A percentile compares a stretch with the other conserved stretches of the same genome.
Conservation (phyloP, 768 basidiomycete genomes). For the Lanmaoa rubissima region DNA sequence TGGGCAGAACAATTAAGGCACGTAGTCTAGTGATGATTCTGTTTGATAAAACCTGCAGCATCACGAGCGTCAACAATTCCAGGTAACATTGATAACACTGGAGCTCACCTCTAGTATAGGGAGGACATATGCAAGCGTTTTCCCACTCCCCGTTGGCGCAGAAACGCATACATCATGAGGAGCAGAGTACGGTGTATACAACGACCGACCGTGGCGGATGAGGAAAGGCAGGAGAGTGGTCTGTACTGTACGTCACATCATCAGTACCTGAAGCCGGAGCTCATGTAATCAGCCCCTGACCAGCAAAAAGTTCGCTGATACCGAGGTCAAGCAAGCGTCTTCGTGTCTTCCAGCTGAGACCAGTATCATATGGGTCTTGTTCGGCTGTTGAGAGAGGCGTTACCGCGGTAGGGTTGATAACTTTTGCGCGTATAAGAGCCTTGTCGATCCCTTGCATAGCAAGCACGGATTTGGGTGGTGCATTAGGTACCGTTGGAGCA, state of each 20-base stretch:
- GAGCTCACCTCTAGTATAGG: constrained; percentile 80
- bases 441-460: constrained; percentile 77
- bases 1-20: constrained; percentile 88
- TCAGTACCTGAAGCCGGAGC: constrained; percentile 12
- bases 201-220: constrained; percentile 44
- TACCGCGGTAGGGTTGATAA: constrained; percentile 55
- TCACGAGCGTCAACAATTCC: neutral
- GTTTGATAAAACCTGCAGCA: constrained; percentile 58
- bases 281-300: constrained; percentile 40
- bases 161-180: constrained; percentile 88
- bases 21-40: constrained; percentile 81
- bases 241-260: constrained; percentile 61
- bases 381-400: constrained; percentile 42
- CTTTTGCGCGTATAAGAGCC: constrained; percentile 65
- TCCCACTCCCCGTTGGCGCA: constrained; percentile 97
- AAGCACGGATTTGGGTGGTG: constrained; percentile 68
- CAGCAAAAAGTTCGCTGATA: constrained; percentile 85
- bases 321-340: constrained; percentile 71
- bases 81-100: neutral
- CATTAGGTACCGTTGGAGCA: constrained; percentile 58
- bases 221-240: constrained; percentile 83
- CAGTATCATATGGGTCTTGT: constrained; percentile 39
- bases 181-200: constrained; percentile 66
- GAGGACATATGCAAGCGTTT: constrained; percentile 93
- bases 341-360: constrained; percentile 58